Evolutionary conservation across 208 protist species (phyloP), one percentile per base, ranked within the genome.

Genomic region (Acanthamoeba quina): DNA sequence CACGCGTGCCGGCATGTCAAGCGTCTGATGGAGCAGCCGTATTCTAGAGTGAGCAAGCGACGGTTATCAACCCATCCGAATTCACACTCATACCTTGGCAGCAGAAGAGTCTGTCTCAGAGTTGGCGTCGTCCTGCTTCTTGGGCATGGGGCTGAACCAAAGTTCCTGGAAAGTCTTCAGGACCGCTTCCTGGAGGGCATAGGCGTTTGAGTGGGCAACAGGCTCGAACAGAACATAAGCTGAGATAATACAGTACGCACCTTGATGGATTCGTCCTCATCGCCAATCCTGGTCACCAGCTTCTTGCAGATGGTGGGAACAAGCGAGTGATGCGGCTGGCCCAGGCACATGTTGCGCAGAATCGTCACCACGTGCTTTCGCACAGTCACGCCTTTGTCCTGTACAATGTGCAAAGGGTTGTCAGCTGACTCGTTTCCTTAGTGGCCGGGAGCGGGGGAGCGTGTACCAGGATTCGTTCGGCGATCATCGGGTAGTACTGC

Each of bases 271-370:
- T 54, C 62, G 44, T 93, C 89, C 66, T 93, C 89, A 29, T 93
- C 89, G 41, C 54, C 34, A 19, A 93, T 93, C 37, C 66, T 34
- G 0, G 60, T 82, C 29, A 82, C 89, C 10, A 93, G 52, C 70
- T 93, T 82, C 68, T 93, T 47, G 89, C 89, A 93, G 7, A 93
- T 93, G n/a, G 89, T 82, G n/a, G 89, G 60, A 7, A 93, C 66
- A 6, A 93, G 17, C 11, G 41, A 49, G 64, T 93, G 60, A 17
- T 82, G 66, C 9, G 89, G 89, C 47, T 93, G 89, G 7, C 64
- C 52, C 7, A 93, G 68, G 70, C 89, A 93, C 29, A 93, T 82
- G 21, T 93, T 29, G 89, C 89, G 92, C 41, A 93, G 34, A 31
- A 93, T 93, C 21, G 92, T 93, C 13, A 82, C 89, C 49, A 93